A percentile compares a stretch with the other conserved stretches of the same genome.
phyloP scores from a whole-genome alignment of 2,329 filamentous ascomycete species.

The Aspergillus quadrilineatus region DNA sequence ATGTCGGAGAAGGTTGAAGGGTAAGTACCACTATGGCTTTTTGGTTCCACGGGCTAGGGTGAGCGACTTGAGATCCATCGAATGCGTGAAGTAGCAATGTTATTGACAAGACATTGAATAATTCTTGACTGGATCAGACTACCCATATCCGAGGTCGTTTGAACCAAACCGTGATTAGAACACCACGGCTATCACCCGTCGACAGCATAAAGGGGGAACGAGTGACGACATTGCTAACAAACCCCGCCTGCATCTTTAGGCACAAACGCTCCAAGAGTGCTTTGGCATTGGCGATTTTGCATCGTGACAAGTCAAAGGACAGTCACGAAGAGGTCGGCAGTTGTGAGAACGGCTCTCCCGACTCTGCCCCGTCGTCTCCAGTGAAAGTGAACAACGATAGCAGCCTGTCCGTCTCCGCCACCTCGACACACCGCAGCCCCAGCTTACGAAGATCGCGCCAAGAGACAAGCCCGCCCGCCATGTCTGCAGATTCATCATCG shows the following conservation, averaged over 20 bases:
- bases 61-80: background rate
- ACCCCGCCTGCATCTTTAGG: slow-evolving; percentile 32
- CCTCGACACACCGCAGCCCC: slow-evolving; percentile 32
- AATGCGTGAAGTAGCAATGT: background rate
- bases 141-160: background rate
- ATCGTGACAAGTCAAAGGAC: slow-evolving; percentile 52
- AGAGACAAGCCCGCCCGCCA: slow-evolving; percentile 24
- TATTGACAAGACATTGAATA: background rate
- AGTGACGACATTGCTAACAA: slow-evolving; percentile 27
- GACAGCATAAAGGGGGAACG: background rate
- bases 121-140: background rate
- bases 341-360: slow-evolving; percentile 27
- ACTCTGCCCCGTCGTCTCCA: slow-evolving; percentile 27
- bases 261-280: slow-evolving; percentile 57
- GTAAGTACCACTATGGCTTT: slow-evolving; percentile 24
- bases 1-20: slow-evolving; percentile 35
- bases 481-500: slow-evolving; percentile 24
- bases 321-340: slow-evolving; percentile 29
- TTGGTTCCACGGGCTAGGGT: slow-evolving; percentile 23
- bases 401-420: slow-evolving; percentile 28
- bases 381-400: slow-evolving; percentile 19
- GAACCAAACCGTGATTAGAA: background rate
- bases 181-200: background rate
- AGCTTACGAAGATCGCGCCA: slow-evolving; percentile 31
- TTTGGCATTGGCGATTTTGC: slow-evolving; percentile 55